Evolutionary conservation across 1,139 yeast genomes (phyloP), one percentile per base, ranked within the genome.

Genomic region (Scheffersomyces cryptocercus): DNA sequence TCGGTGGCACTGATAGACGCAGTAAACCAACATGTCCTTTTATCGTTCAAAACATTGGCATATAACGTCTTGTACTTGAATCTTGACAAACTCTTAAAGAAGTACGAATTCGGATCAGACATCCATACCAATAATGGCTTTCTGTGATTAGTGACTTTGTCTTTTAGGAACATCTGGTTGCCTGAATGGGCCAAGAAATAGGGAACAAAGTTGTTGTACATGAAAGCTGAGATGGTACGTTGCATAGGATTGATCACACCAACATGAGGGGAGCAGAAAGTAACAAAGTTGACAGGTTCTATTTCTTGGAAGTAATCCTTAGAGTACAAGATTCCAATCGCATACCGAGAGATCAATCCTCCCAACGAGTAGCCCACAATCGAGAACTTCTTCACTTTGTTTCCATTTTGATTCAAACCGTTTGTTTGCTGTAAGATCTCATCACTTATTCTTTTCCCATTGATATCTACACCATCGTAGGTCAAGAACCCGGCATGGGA

Each of bases 291-390:
- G n/a, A 81, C 58, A 3, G 86, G 82, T 34, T 64, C 68, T 10
- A 74, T 59, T 35, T 54, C 41, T 5, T 77, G 70, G 56, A 88
- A 87, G 47, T 74, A 70, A 2, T 78, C 78, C 40, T 75, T 74
- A 43, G 73, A 70, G 51, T 78, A 69, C 39, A 89, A 67, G 14
- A 86, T 65, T 0, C 97, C 97, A 37, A 87, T 65, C 5, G 93
- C 88, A 60, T 85, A 88, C 29, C 96, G 69, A 2, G 88, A 73
- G 41, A 88, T 83, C 42, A 89, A 67, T 0, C 96, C 96, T 8
- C 96, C 97, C 40, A 89, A 66, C 0, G 96, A 87, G 61, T 88
- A 89, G 2, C 96, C 96, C 12, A 85, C 73, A 11, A 88, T 69
- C 1, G 95, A 85, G 46, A 88, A 68, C 54, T 81, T 81, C 11